These are phyloP conservation scores for Trametes cinnabarina DNA, from an alignment of 768 basidiomycete genomes.

Conservation along the genomic window DNA sequence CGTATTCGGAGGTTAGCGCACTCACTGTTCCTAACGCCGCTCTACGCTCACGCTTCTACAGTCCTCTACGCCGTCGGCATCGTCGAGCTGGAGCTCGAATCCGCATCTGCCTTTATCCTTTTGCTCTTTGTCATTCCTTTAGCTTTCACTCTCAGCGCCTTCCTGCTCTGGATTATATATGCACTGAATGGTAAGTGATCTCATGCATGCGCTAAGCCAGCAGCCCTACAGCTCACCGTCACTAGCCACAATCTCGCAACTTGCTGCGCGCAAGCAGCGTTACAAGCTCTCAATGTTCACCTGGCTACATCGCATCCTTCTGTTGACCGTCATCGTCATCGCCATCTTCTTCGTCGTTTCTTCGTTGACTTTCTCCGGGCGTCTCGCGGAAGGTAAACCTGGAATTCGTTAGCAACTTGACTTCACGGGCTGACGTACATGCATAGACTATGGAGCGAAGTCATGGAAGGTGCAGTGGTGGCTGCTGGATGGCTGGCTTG, in stretches of 20 bases:
- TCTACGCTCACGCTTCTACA: slow-evolving; percentile 27
- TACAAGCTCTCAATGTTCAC: slow-evolving; percentile 90
- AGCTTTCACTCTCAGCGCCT: slow-evolving; percentile 92
- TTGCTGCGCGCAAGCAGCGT: slow-evolving; percentile 80
- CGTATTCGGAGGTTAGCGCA: slow-evolving; percentile 83
- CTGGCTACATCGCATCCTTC: slow-evolving; percentile 78
- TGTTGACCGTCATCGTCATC: slow-evolving; percentile 79
- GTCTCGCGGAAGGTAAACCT: slow-evolving; percentile 77
- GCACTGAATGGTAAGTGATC: slow-evolving; percentile 66
- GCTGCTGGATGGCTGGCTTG: slow-evolving; percentile 93
- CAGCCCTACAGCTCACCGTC: too few species aligned
- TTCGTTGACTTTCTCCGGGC: slow-evolving; percentile 85
- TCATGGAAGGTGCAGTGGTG: slow-evolving; percentile 94
- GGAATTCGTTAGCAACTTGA: slow-evolving; percentile 1
- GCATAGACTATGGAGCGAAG: slow-evolving; percentile 82
- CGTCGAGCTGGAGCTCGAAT: slow-evolving; percentile 88
- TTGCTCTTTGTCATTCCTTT: slow-evolving; percentile 92
- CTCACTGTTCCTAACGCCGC: neutral
- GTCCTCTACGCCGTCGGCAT: slow-evolving; percentile 94
- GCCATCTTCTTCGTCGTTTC: slow-evolving; percentile 91
- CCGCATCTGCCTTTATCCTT: slow-evolving; percentile 79
- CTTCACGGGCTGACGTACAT: neutral
- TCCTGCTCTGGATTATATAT: slow-evolving; percentile 95
- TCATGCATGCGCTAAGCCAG: neutral
- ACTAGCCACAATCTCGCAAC: slow-evolving; percentile 82